Percentiles rank a stretch among this genome's conserved stretches.
phyloP scores from a whole-genome alignment of 768 basidiomycete genomes.

The Pulveroboletus sp. region DNA sequence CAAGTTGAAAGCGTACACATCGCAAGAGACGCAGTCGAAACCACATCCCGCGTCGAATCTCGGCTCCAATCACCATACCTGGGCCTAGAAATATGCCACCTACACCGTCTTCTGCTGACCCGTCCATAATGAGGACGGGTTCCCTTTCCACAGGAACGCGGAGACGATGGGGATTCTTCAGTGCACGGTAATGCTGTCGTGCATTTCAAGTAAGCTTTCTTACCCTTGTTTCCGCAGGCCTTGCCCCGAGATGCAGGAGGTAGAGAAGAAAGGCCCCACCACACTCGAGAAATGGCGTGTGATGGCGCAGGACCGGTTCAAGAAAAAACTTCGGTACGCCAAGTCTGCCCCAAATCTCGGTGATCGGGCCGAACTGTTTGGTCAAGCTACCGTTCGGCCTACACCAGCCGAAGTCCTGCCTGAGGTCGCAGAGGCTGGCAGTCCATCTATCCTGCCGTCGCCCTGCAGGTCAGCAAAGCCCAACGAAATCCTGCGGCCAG shows the following conservation, averaged over 20 bases:
- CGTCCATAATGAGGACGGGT: neutral
- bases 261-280: slow-evolving; percentile 4
- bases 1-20: slow-evolving; percentile 18
- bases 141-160: neutral
- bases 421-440: neutral
- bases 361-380: neutral
- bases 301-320: slow-evolving; percentile 16
- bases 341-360: slow-evolving; percentile 25
- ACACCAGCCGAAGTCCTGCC: neutral
- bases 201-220: neutral
- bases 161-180: slow-evolving; percentile 16
- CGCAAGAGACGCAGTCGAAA: slow-evolving; percentile 14
- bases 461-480: neutral
- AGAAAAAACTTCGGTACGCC: slow-evolving; percentile 17
- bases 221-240: slow-evolving; percentile 9
- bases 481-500: neutral
- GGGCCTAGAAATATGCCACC: neutral
- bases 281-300: slow-evolving; percentile 6
- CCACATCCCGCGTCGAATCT: neutral
- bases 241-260: slow-evolving; percentile 1
- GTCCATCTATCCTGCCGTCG: neutral
- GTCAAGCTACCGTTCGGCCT: neutral
- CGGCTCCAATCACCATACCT: slow-evolving; percentile 12
- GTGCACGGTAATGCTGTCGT: slow-evolving; percentile 14
- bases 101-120: neutral